Percentiles rank a stretch among this genome's conserved stretches.
phyloP scores from a whole-genome alignment of 2,329 filamentous ascomycete species.

The Simplicillium aogashimaense region DNA sequence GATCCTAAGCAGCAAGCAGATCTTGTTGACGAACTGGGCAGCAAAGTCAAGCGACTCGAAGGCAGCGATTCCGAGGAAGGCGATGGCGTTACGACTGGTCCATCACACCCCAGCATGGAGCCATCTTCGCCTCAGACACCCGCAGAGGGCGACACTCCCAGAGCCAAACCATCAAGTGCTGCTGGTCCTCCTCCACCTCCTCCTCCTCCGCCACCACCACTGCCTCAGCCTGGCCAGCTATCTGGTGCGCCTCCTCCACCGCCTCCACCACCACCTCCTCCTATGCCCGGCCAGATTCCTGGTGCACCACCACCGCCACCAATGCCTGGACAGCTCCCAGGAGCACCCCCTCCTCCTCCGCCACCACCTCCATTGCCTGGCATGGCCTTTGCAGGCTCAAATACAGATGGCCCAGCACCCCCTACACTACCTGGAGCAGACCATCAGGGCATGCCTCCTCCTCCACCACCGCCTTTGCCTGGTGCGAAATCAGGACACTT shows the following conservation, averaged over 20 bases:
- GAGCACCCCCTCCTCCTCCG: slow-evolving; percentile 19
- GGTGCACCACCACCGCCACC: slow-evolving; percentile 26
- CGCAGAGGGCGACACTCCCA: slow-evolving; percentile 48
- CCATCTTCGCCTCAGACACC: slow-evolving; percentile 60
- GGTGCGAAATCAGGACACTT: slow-evolving; percentile 68
- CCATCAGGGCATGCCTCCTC: slow-evolving; percentile 33
- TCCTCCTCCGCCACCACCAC: slow-evolving; percentile 34
- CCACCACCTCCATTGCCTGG: slow-evolving; percentile 27
- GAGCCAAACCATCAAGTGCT: slow-evolving; percentile 43
- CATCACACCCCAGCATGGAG: slow-evolving; percentile 66
- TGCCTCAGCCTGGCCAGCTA: slow-evolving; percentile 35
- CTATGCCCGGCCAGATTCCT: slow-evolving; percentile 18
- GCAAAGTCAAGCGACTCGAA: slow-evolving; percentile 64
- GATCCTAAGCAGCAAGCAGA: slow-evolving; percentile 57
- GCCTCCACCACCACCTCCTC: slow-evolving; percentile 38
- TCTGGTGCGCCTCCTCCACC: slow-evolving; percentile 35
- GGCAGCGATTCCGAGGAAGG: slow-evolving; percentile 63
- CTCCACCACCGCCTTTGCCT: slow-evolving; percentile 56
- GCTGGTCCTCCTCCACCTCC: slow-evolving; percentile 24
- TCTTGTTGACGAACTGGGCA: slow-evolving; percentile 59
- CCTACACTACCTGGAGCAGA: slow-evolving; percentile 31
- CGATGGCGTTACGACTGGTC: slow-evolving; percentile 60
- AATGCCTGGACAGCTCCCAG: slow-evolving; percentile 22
- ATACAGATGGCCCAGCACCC: slow-evolving; percentile 24
- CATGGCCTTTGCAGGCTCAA: slow-evolving; percentile 20